These are phyloP conservation scores for Reutealis trisperma DNA, from an alignment of 345 rosid genomes.

Conservation along the genomic window DNA sequence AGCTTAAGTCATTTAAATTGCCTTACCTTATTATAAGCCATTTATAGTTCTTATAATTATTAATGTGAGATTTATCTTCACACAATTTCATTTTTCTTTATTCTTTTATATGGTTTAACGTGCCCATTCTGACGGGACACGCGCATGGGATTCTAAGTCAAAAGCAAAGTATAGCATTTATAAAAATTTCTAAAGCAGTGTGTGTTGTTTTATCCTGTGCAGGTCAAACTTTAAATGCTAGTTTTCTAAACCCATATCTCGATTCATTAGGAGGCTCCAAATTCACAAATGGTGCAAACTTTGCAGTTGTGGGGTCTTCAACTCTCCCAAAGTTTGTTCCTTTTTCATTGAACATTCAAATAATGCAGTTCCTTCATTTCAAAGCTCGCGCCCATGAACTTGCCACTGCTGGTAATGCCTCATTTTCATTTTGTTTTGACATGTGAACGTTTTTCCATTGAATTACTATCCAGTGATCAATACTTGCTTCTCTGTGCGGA, in stretches of 20 bases:
- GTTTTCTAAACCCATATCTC: slow-evolving; percentile 62
- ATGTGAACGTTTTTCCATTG: neutral
- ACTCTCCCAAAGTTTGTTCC: slow-evolving; percentile 79
- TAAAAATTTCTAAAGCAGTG: neutral
- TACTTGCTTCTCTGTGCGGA: too few relatives aligned
- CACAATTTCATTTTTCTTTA: too few relatives aligned
- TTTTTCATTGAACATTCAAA: slow-evolving; percentile 70
- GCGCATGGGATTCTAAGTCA: neutral
- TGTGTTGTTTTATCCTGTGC: slow-evolving; percentile 26
- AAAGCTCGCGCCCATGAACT: slow-evolving; percentile 66
- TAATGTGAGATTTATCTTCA: too few relatives aligned
- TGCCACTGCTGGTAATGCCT: slow-evolving; percentile 42
- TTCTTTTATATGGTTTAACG: too few relatives aligned
- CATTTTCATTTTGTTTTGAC: neutral
- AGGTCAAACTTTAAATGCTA: slow-evolving; percentile 80
- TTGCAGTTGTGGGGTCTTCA: slow-evolving; percentile 77
- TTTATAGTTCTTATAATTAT: too few relatives aligned
- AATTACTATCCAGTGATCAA: neutral
- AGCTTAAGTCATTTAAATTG: too few relatives aligned
- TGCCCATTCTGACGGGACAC: neutral
- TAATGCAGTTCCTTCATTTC: slow-evolving; percentile 86
- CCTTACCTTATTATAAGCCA: too few relatives aligned
- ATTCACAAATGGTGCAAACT: slow-evolving; percentile 71
- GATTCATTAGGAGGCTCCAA: slow-evolving; percentile 66
- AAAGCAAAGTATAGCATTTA: neutral